These are phyloP conservation scores for Euphrasia confusa DNA, from an alignment of 257 asterid species.

Conservation along the genomic window DNA sequence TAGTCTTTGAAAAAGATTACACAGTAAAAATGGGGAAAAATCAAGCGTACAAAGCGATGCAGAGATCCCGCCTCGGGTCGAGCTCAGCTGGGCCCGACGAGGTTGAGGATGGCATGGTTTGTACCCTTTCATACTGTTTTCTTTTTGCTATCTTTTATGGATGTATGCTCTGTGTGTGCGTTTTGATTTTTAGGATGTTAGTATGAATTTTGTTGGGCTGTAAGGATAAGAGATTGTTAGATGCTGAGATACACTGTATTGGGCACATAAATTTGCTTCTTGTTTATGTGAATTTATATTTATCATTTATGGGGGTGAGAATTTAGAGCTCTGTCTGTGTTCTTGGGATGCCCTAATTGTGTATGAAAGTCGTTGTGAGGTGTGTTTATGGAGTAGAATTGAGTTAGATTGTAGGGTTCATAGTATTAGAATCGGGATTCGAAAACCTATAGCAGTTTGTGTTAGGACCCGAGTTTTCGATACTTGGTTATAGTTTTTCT, in stretches of 20 bases:
- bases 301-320: not conserved
- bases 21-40: constrained; percentile 60
- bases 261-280: not conserved
- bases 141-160: not conserved
- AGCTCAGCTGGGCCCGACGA: constrained; percentile 72
- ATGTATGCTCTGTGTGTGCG: not conserved
- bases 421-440: too few species aligned
- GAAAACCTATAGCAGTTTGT: too few species aligned
- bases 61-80: constrained; percentile 71
- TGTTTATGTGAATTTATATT: not conserved
- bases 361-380: not conserved
- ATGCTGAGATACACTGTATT: constrained; percentile 4
- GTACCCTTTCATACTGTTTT: constrained; percentile 58
- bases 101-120: constrained; percentile 88
- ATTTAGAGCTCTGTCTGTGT: not conserved
- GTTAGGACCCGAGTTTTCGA: too few species aligned
- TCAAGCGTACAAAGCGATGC: constrained; percentile 94
- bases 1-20: not conserved
- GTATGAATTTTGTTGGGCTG: not conserved
- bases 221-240: not conserved
- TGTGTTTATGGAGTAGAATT: not conserved
- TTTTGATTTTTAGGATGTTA: not conserved
- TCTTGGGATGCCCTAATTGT: not conserved
- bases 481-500: not conserved
- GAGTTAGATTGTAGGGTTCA: not conserved